Conservation (phyloP, 345 rosid species). For the Acer saccharum region DNA sequence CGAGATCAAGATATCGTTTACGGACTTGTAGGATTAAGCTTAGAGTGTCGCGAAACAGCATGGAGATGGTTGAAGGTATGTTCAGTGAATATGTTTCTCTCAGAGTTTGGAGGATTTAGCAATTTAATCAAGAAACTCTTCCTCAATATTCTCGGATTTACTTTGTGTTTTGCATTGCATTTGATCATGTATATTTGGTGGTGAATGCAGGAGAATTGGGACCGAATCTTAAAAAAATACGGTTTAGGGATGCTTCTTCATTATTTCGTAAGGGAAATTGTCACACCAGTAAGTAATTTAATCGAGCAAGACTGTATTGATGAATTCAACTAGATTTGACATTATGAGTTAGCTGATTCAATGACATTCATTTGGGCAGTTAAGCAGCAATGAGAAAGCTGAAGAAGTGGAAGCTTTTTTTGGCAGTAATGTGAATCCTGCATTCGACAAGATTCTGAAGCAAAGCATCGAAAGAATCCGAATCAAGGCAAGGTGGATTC, state of each 20-base stretch:
- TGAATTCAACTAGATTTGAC: background rate
- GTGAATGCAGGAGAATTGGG: too few species aligned
- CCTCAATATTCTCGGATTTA: background rate
- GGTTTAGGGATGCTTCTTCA: too few species aligned
- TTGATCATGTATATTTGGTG: background rate
- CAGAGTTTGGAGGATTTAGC: background rate
- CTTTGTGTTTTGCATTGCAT: background rate
- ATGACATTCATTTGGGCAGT: constrained; percentile 27
- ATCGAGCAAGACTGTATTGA: too few species aligned
- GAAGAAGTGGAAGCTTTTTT: constrained; percentile 49
- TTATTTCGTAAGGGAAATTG: too few species aligned
- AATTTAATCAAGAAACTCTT: too few species aligned
- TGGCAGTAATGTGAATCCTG: constrained; percentile 4
- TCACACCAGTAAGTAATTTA: too few species aligned
- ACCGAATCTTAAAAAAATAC: too few species aligned
- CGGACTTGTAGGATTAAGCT: constrained; percentile 30
- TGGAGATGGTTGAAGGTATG: constrained; percentile 43
- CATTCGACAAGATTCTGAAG: constrained; percentile 41
- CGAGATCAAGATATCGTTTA: constrained; percentile 34
- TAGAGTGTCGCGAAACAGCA: constrained; percentile 38
- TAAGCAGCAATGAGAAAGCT: constrained; percentile 46
- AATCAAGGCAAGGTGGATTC: constrained; percentile 49
- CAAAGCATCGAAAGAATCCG: constrained; percentile 47
- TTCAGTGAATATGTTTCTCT: background rate
- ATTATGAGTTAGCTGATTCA: background rate